phyloP scores from a whole-genome alignment of 768 basidiomycete species.

The Boletus bicolor region DNA sequence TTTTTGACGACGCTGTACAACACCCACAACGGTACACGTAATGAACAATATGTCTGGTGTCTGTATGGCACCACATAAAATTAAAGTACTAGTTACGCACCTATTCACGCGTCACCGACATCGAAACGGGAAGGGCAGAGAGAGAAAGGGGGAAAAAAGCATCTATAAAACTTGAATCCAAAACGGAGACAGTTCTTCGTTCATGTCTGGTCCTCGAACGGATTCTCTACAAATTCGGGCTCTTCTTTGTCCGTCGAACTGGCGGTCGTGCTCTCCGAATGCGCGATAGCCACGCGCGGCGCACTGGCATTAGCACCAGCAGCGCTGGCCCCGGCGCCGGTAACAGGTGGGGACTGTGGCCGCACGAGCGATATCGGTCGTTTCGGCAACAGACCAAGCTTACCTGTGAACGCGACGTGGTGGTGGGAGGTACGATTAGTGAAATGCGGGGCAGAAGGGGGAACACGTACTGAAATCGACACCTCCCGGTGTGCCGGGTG shows the following conservation, averaged over 20 bases:
- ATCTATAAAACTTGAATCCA: not conserved
- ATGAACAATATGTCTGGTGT: not conserved
- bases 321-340: not conserved
- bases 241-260: constrained; percentile 43
- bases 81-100: not conserved
- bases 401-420: constrained; percentile 37
- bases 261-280: constrained; percentile 22
- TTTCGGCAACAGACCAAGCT: constrained; percentile 70
- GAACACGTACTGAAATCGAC: constrained; percentile 34
- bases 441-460: too few species aligned
- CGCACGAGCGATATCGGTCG: constrained; percentile 61
- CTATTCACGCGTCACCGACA: not conserved
- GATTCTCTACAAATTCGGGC: constrained; percentile 73
- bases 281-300: constrained; percentile 4
- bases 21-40: not conserved
- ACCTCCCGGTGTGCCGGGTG: constrained; percentile 9
- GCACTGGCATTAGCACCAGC: not conserved
- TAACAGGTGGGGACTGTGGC: constrained; percentile 28
- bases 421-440: not conserved
- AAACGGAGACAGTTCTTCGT: not conserved
- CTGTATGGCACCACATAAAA: not conserved
- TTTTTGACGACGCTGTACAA: not conserved
- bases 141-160: not conserved
- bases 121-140: not conserved
- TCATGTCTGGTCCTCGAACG: constrained; percentile 55